phyloP scores from a whole-genome alignment of 108 stramenopile genomes.

The Skeletonema costatum region DNA sequence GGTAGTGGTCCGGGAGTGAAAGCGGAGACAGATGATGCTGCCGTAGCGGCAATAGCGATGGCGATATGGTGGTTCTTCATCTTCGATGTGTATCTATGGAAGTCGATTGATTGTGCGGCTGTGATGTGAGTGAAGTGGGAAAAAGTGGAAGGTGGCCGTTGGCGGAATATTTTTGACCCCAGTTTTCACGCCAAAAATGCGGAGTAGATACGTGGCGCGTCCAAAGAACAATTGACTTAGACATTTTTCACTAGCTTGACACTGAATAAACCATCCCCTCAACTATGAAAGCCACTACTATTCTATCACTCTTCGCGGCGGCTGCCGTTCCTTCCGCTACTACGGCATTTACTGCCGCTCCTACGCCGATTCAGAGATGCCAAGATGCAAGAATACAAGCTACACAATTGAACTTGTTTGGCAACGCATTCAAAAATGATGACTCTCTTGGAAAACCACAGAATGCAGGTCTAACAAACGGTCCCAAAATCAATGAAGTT shows the following conservation, averaged over 20 bases:
- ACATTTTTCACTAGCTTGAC: too few species aligned
- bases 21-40: background rate
- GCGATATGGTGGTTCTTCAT: constrained; percentile 1
- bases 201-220: too few species aligned
- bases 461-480: constrained; percentile 41
- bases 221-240: too few species aligned
- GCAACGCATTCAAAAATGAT: constrained; percentile 48
- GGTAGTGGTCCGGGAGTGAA: background rate
- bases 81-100: background rate
- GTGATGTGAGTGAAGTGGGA: too few species aligned
- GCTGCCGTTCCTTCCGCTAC: background rate
- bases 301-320: background rate
- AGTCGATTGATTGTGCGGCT: too few species aligned
- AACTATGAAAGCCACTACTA: background rate
- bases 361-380: background rate
- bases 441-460: constrained; percentile 50
- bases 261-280: background rate
- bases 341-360: constrained; percentile 7
- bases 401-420: constrained; percentile 42
- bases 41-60: constrained; percentile 1
- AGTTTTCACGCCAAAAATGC: background rate
- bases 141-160: too few species aligned
- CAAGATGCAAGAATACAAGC: background rate
- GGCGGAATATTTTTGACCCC: too few species aligned
- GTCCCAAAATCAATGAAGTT: constrained; percentile 43